phyloP scores from a whole-genome alignment of 2,329 filamentous ascomycete species.

The Aspergillus vadensis region DNA sequence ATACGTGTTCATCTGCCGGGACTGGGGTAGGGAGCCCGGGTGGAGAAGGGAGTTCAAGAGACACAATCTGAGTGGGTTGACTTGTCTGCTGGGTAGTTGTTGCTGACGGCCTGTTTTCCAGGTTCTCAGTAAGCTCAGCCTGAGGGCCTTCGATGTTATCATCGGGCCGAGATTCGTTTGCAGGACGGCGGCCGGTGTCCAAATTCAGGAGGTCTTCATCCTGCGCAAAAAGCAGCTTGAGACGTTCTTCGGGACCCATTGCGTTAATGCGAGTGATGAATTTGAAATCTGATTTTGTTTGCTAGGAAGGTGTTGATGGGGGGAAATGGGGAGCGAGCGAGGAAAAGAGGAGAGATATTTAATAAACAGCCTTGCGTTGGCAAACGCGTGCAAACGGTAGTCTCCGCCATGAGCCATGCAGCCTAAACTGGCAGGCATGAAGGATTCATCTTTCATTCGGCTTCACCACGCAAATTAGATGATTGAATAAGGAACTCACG shows the following conservation, averaged over 20 bases:
- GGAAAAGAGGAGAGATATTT: neutral
- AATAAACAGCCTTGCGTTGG: neutral
- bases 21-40: neutral
- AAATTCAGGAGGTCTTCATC: slow-evolving; percentile 28
- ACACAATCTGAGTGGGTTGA: neutral
- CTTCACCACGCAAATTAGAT: no score
- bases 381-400: no score
- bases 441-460: no score
- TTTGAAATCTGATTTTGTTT: no score
- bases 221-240: slow-evolving; percentile 33
- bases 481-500: no score
- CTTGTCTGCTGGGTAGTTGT: neutral
- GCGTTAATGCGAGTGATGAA: slow-evolving; percentile 4
- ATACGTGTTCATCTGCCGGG: neutral
- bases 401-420: no score
- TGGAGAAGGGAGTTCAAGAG: neutral
- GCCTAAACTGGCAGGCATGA: no score
- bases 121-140: neutral
- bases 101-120: neutral
- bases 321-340: neutral
- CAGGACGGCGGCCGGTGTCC: slow-evolving; percentile 22
- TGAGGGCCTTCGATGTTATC: neutral
- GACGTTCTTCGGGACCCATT: slow-evolving; percentile 28
- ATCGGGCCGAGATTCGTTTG: neutral
- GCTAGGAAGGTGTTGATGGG: neutral